Evolutionary conservation across 2,329 filamentous ascomycete species (phyloP), one percentile per base, ranked within the genome.

Genomic region (Aspergillus terreus): DNA sequence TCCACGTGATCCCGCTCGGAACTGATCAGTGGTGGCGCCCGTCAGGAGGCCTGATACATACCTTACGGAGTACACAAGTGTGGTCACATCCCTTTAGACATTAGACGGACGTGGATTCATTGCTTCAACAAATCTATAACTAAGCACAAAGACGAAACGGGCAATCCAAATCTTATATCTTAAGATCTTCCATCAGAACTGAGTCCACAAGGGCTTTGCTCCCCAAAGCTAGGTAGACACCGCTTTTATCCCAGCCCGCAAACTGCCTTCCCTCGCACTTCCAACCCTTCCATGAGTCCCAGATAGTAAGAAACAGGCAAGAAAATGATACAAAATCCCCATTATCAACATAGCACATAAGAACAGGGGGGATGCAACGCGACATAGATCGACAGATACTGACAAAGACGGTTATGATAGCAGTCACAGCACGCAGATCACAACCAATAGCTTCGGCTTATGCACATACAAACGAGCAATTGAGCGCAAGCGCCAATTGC

Each of bases 331-430:
- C 49, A 56, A 23, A 50, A 55, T 23, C 40, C 50, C 51, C 51
- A 52, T 53, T 54, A 52, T 49, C 53, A 56, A 52, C 54, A 55
- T 59, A 53, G 50, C 56, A 53, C 55, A 57, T 54, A 51, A 44
- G 50, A 47, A 47, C 51, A 53, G 50, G 40, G 43, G 42, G 46
- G 19, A 19, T 19, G 19, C 47, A 44, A 33, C 11, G 10, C 30
- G 47, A 48, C 49, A 49, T 43, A 55, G 36, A 38, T 38, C 50
- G 49, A 46, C 1, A 44, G 41, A 44, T 38, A 52, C 36, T 19
- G 14, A 32, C 52, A 45, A 30, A 33, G 15, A n/a, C 15, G 15
- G 48, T 32, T 50, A 57, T 57, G 50, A 53, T 50, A 53, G 30
- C 47, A 50, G 46, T 51, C 45, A 60, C 57, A 46, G 46, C 51